Evolutionary conservation across 805 yeast genomes (phyloP).

Genomic region (Wickerhamomyces strasburgensis): DNA sequence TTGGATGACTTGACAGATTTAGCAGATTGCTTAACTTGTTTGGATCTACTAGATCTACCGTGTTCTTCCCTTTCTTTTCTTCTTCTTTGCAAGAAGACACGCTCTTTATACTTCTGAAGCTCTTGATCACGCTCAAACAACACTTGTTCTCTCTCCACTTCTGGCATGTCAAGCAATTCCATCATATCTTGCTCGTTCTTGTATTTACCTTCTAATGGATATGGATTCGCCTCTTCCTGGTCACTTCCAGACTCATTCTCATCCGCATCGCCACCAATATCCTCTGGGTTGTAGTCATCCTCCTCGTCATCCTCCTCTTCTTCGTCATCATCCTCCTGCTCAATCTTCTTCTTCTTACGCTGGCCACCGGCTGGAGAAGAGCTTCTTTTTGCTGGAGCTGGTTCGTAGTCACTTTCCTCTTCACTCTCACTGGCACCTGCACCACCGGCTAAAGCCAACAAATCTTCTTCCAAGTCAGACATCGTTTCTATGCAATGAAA

Average conservation of each 20-base stretch:
- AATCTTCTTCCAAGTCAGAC: constrained; percentile 83
- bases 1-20: constrained; percentile 42
- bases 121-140: constrained; percentile 91
- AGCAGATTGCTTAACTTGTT: constrained; percentile 24
- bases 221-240: constrained; percentile 57
- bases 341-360: constrained; percentile 25
- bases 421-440: constrained; percentile 31
- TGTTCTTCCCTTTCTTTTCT: constrained; percentile 49
- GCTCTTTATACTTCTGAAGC: constrained; percentile 82
- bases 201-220: constrained; percentile 90
- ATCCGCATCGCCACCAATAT: constrained; percentile 33
- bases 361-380: constrained; percentile 17
- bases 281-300: constrained; percentile 34
- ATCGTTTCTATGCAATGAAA: too few relatives aligned
- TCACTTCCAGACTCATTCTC: constrained; percentile 34
- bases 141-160: constrained; percentile 86
- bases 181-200: constrained; percentile 76
- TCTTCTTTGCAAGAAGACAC: constrained; percentile 77
- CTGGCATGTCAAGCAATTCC: constrained; percentile 66
- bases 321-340: constrained; percentile 15
- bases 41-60: constrained; percentile 30
- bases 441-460: constrained; percentile 91
- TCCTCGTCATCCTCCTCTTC: constrained; percentile 20
- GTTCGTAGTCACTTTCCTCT: constrained; percentile 30
- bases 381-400: constrained; percentile 28